Evolutionary conservation across 2,329 filamentous ascomycete genomes (phyloP), one percentile per base, ranked within the genome.

Genomic region (Pseudocercospora eumusae): DNA sequence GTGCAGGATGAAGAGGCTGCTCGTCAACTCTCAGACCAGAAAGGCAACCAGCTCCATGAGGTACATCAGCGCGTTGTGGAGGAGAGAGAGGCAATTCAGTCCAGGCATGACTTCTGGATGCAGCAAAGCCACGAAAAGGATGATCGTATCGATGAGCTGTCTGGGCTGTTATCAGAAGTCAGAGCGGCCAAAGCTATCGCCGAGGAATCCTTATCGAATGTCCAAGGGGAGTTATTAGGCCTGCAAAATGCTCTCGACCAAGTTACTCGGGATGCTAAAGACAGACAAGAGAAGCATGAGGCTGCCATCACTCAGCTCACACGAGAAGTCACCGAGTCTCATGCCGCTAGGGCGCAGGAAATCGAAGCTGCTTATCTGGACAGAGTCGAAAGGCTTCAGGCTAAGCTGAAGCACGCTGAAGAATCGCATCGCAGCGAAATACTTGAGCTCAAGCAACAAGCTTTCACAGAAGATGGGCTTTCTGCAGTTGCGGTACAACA

Each of bases 221-320:
- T 42, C 13, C 64, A 49, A 31, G 40, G 31, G 7, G 61, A 65
- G 40, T 13, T 53, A 8, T 31, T 27, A 33, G 45, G 61, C 33
- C 56, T 70, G 20, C 67, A 69, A 33, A 64, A 61, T n/a, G 65
- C 66, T n/a, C 57, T 69, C 9, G 64, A 68, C 13, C 64, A 60
- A 6, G 65, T 68, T 36, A 56, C 63, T 23, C 55, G 66, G 27
- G 65, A 68, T 45, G 57, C 58, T 18, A 57, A 61, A 21, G 66
- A 69, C 33, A 67, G 61, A 47, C 64, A 66, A 28, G 49, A 54
- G 25, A 56, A 55, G 9, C 65, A 69, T 40, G 56, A 53, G 11
- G 56, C 64, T 45, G 50, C 53, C 9, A 50, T 66, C 18, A 56
- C 18, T 25, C 44, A 63, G 36, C 56, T 67, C 56, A 58, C 36